Percentiles rank a stretch among this genome's conserved stretches.
These are phyloP conservation scores for Aegilops longissima DNA, from an alignment of 176 grass and related monocot genomes.

Conservation along the genomic window DNA sequence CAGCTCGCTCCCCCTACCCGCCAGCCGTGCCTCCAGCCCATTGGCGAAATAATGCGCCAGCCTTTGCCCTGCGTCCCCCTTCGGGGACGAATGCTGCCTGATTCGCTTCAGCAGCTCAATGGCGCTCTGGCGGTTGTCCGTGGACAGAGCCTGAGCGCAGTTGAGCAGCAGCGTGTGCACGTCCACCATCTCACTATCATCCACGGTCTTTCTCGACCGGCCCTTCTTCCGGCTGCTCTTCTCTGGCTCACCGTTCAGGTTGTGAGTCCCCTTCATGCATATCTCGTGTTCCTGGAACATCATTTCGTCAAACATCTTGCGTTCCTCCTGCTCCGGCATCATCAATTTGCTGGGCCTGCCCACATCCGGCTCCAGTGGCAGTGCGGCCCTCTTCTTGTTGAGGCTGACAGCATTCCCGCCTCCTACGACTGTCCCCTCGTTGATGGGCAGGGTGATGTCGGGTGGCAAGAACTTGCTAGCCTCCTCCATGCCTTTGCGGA, in stretches of 20 bases:
- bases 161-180: neutral
- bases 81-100: neutral
- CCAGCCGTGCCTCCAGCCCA: conserved; percentile 52
- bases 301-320: conserved; percentile 50
- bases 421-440: neutral
- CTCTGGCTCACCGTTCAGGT: neutral
- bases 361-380: neutral
- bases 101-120: neutral
- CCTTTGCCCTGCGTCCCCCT: neutral
- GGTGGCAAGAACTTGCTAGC: conserved; percentile 51
- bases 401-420: neutral
- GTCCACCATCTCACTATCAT: neutral
- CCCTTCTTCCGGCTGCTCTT: neutral
- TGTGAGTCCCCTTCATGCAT: conserved; percentile 13
- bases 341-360: conserved; percentile 37
- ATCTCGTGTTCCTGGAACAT: conserved; percentile 20
- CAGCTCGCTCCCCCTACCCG: neutral
- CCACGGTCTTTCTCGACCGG: neutral
- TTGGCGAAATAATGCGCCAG: conserved; percentile 38
- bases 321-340: neutral
- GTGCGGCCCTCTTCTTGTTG: conserved; percentile 18
- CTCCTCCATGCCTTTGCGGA: conserved; percentile 53
- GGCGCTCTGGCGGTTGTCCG: neutral
- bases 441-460: neutral
- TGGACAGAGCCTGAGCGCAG: neutral